Evolutionary conservation across 495 filamentous ascomycete genomes (phyloP).

Genomic region (Cetradonia linearis): DNA sequence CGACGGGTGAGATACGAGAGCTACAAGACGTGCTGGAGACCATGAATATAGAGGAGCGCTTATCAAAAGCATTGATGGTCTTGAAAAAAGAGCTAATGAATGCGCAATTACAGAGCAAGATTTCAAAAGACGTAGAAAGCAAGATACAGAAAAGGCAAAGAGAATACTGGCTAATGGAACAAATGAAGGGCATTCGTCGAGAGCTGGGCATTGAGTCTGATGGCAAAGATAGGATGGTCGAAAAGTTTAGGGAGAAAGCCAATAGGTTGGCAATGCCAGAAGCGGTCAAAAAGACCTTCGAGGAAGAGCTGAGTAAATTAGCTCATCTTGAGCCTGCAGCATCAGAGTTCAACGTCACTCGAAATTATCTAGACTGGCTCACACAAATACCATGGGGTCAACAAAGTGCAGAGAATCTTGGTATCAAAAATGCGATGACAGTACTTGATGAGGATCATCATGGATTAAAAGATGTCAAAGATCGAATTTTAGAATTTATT

Average conservation of each 20-base stretch:
- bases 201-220: constrained; percentile 95
- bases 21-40: constrained; percentile 88
- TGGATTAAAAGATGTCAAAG: constrained; percentile 96
- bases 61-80: constrained; percentile 81
- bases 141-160: constrained; percentile 97
- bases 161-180: constrained; percentile 98
- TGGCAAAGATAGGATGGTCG: constrained; percentile 94
- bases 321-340: constrained; percentile 89
- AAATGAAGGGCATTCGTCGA: constrained; percentile 97
- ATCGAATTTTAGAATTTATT: constrained; percentile 97
- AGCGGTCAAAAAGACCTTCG: constrained; percentile 90
- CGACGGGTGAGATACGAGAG: constrained; percentile 78
- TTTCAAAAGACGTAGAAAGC: constrained; percentile 92
- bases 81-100: constrained; percentile 98
- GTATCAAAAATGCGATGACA: constrained; percentile 75
- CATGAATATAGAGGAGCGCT: constrained; percentile 77
- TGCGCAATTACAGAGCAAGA: constrained; percentile 91
- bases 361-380: constrained; percentile 97
- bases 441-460: constrained; percentile 97
- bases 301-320: constrained; percentile 95
- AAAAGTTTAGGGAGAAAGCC: constrained; percentile 93
- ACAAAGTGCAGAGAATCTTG: constrained; percentile 92
- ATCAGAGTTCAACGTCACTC: constrained; percentile 97
- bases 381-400: constrained; percentile 98
- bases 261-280: constrained; percentile 94